Evolutionary conservation across 2,329 filamentous ascomycete genomes (phyloP), one percentile per base, ranked within the genome.

Genomic region (Trichoderma polysporum): DNA sequence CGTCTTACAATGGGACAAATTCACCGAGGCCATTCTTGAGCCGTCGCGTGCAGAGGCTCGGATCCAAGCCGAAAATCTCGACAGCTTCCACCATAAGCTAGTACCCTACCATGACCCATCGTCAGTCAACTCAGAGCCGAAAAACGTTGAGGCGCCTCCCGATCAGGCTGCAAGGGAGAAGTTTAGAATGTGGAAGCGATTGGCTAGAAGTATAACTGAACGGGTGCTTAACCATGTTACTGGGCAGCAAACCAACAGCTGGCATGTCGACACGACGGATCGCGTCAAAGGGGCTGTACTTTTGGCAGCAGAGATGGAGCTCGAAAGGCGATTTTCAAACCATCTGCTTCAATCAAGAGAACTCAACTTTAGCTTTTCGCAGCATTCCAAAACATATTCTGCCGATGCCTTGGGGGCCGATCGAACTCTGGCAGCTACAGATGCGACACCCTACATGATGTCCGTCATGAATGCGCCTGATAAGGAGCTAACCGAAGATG

Each of bases 261-360:
- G 85, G 84, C 78, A 81, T 12, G 79, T 88, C 10, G 82, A 85
- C 53, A 87, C 86, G 0, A 78, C 79, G 2, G 85, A 89, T 70
- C 79, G 80, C 5, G 81, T 84, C n/a, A 79, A 74, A 4, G 83
- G 83, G 2, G 80, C 81, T 27, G 67, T 76, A 35, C 75, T 71
- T 50, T 76, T 82, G 47, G 75, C 79, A 2, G 74, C 72, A 2
- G 79, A 81, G 68, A 70, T 76, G 33, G 78, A 81, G 60, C 79
- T 83, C 29, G 78, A 81, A 15, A 75, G 73, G 15, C 76, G 79
- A 10, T 76, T 83, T 41, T 71, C 75, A 15, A 76, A 72, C 22
- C 70, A 69, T 15, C 62, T 75, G n/a, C 74, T 78, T 54, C 75
- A 76, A 66, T 69, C 74, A 3, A 77, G 77, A 53, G 79, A 84